Evolutionary conservation across 2,329 filamentous ascomycete genomes (phyloP).

Genomic region (Ascochyta pisi): DNA sequence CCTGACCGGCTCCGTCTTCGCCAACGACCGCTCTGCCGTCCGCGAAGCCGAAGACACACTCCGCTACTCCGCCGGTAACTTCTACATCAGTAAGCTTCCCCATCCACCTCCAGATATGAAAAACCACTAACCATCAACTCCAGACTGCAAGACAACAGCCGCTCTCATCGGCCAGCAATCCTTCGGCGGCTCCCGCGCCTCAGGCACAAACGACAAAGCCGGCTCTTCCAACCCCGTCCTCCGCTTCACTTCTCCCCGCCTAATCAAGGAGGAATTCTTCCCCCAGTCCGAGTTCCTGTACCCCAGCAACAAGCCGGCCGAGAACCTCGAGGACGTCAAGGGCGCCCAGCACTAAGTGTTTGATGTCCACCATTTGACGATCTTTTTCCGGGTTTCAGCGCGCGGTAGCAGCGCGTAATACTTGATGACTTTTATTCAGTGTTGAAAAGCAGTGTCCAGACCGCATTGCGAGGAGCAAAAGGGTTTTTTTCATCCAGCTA

Average conservation of each 20-base stretch:
- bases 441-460: not conserved
- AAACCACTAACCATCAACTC: conserved; percentile 7
- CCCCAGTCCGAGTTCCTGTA: conserved; percentile 56
- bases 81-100: conserved; percentile 69
- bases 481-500: not conserved
- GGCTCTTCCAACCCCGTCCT: conserved; percentile 58
- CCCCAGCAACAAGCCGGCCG: conserved; percentile 53
- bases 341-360: conserved; percentile 5
- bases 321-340: conserved; percentile 8
- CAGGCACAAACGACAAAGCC: conserved; percentile 64
- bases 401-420: not conserved
- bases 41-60: conserved; percentile 73
- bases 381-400: not conserved
- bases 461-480: conserved; percentile 11
- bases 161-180: conserved; percentile 56
- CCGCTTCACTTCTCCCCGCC: conserved; percentile 61
- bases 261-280: conserved; percentile 62
- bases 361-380: not conserved
- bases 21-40: conserved; percentile 68
- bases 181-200: conserved; percentile 60
- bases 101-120: not conserved
- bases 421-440: conserved; percentile 1
- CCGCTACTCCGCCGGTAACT: conserved; percentile 77
- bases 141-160: conserved; percentile 40
- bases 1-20: conserved; percentile 77